Percentiles rank a stretch among this genome's conserved stretches.
Conservation (phyloP, 2,329 filamentous ascomycete species). For the Kalaharituber pfeilii region DNA sequence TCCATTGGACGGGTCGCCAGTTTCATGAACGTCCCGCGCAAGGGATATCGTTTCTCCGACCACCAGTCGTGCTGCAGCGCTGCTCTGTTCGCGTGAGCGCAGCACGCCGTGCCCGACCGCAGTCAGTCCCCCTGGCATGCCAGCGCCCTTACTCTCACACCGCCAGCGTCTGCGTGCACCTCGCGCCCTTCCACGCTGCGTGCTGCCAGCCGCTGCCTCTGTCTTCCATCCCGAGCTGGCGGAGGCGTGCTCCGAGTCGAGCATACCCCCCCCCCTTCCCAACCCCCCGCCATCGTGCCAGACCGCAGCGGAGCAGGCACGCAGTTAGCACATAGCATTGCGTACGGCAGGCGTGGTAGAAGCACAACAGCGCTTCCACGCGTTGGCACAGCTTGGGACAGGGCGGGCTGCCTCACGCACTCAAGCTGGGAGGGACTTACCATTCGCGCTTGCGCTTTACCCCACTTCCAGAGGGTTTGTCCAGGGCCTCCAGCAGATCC, state of each 20-base stretch:
- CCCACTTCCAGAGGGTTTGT: background rate
- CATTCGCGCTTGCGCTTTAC: background rate
- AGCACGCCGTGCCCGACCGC: background rate
- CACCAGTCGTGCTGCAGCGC: background rate
- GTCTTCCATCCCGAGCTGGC: no score
- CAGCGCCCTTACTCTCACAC: background rate
- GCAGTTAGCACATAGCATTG: background rate
- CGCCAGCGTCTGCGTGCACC: no score
- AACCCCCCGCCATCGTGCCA: no score
- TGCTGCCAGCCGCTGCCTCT: no score
- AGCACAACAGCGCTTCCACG: background rate
- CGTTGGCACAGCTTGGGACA: background rate
- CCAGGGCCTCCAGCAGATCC: background rate
- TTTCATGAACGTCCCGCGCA: background rate
- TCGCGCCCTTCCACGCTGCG: no score
- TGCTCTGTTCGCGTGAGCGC: background rate
- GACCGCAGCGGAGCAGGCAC: no score
- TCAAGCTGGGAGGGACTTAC: background rate
- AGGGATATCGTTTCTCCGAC: conserved; percentile 1
- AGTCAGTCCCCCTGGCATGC: background rate
- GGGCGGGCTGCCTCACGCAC: background rate
- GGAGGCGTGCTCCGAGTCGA: no score
- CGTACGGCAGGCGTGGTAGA: no score
- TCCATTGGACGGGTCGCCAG: background rate
- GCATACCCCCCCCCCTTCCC: no score